phyloP scores from a whole-genome alignment of 345 rosid species.

The Hypericum androsaemum region DNA sequence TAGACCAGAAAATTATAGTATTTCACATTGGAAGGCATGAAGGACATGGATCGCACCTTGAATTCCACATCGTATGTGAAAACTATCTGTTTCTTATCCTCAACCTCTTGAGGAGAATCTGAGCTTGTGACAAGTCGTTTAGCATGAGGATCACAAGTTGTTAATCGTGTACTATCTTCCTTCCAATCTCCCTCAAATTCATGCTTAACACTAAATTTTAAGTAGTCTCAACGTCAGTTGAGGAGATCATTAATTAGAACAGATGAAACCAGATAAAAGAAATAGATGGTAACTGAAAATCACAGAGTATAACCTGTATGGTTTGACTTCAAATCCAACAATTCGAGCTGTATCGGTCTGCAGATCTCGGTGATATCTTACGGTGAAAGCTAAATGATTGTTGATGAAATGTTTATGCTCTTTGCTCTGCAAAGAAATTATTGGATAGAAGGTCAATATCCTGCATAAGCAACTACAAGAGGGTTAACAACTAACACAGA shows the following conservation, averaged over 20 bases:
- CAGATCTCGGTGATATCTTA: conserved; percentile 63
- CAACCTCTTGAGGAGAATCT: conserved; percentile 81
- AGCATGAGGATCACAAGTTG: conserved; percentile 82
- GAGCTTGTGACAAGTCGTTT: conserved; percentile 63
- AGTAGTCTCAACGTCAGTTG: conserved; percentile 5
- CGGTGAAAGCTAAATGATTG: conserved; percentile 69
- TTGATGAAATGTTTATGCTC: conserved; percentile 77
- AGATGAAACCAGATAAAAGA: background rate
- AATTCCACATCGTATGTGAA: conserved; percentile 87
- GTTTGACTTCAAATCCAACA: conserved; percentile 89
- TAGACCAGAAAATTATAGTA: conserved; percentile 1
- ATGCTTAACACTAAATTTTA: conserved; percentile 52
- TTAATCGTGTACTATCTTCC: conserved; percentile 50
- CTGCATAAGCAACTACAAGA: conserved; percentile 1
- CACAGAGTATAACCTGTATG: conserved; percentile 50
- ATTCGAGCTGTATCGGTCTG: conserved; percentile 56
- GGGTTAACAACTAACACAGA: conserved; percentile 1
- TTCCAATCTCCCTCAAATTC: conserved; percentile 68
- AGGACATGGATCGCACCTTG: conserved; percentile 31
- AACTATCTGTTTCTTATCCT: conserved; percentile 55
- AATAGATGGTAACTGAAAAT: conserved; percentile 1
- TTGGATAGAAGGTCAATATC: background rate
- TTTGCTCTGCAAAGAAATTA: conserved; percentile 42
- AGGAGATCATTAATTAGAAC: background rate
- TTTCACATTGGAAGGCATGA: background rate